These are phyloP conservation scores for Tetradesmus lagerheimii DNA, from an alignment of 139 green algal species.

Conservation along the genomic window DNA sequence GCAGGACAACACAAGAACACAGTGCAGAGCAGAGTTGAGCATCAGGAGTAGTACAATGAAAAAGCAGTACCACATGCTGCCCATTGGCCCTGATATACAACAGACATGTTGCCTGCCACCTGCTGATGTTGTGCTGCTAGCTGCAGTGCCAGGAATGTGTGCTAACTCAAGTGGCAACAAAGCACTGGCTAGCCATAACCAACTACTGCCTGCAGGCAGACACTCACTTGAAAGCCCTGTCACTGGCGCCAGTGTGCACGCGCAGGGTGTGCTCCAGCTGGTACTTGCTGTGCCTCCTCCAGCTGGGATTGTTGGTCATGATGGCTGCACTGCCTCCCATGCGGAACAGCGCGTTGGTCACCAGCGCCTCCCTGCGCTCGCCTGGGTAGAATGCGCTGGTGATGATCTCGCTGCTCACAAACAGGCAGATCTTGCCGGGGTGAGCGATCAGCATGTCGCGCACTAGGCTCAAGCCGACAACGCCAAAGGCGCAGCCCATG, in stretches of 20 bases:
- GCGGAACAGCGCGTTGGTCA: slow-evolving; percentile 68
- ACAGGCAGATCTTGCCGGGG: slow-evolving; percentile 48
- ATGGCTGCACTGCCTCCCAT: slow-evolving; percentile 68
- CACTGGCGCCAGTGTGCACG: slow-evolving; percentile 60
- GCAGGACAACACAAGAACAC: too few species aligned
- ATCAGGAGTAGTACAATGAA: too few species aligned
- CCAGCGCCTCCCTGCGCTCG: slow-evolving; percentile 57
- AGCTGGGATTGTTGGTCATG: slow-evolving; percentile 75
- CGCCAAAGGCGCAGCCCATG: slow-evolving; percentile 87
- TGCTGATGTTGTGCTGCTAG: too few species aligned
- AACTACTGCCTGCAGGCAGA: too few species aligned
- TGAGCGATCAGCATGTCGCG: slow-evolving; percentile 58
- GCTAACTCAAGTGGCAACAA: too few species aligned
- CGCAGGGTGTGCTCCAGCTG: slow-evolving; percentile 56
- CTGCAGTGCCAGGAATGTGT: too few species aligned
- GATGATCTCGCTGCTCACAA: slow-evolving; percentile 48
- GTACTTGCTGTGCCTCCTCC: slow-evolving; percentile 65
- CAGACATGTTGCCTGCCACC: too few species aligned
- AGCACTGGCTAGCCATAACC: too few species aligned
- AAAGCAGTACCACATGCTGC: too few species aligned
- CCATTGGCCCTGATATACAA: too few species aligned
- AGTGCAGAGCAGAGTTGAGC: too few species aligned
- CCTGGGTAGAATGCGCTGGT: slow-evolving; percentile 50
- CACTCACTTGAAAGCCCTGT: slow-evolving; percentile 61
- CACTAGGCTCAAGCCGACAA: slow-evolving; percentile 82